Percentiles rank a stretch among this genome's conserved stretches.
These are phyloP conservation scores for Corymbia citriodora DNA, from an alignment of 441 rosid species.

Conservation along the genomic window DNA sequence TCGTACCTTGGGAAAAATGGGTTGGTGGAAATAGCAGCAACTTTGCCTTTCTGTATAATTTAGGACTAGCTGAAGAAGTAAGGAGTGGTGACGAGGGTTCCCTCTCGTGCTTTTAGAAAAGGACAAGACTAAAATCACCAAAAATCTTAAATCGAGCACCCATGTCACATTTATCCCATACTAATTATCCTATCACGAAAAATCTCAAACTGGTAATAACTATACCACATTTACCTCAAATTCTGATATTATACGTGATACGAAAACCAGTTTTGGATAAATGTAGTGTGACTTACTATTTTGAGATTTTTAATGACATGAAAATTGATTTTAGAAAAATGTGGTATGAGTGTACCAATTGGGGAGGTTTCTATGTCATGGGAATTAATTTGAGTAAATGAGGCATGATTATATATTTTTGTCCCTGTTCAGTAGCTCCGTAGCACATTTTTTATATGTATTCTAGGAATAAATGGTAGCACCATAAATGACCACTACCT, in stretches of 20 bases:
- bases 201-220: neutral
- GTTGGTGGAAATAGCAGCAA: neutral
- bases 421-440: neutral
- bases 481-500: neutral
- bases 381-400: neutral
- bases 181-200: neutral
- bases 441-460: neutral
- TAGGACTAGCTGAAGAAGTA: neutral
- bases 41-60: neutral
- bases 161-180: neutral
- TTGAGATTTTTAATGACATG: neutral
- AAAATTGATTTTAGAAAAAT: neutral
- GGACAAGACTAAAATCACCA: neutral
- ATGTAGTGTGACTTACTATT: accelerated
- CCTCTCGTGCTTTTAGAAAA: neutral
- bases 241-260: neutral
- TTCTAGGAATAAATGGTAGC: neutral
- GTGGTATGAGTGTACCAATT: neutral
- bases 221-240: neutral
- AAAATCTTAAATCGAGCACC: neutral
- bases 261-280: neutral
- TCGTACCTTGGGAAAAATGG: neutral
- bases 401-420: neutral
- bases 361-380: neutral
- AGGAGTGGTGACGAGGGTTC: neutral